phyloP scores from a whole-genome alignment of 2,329 filamentous ascomycete genomes.

The Ceratocystis papillata region DNA sequence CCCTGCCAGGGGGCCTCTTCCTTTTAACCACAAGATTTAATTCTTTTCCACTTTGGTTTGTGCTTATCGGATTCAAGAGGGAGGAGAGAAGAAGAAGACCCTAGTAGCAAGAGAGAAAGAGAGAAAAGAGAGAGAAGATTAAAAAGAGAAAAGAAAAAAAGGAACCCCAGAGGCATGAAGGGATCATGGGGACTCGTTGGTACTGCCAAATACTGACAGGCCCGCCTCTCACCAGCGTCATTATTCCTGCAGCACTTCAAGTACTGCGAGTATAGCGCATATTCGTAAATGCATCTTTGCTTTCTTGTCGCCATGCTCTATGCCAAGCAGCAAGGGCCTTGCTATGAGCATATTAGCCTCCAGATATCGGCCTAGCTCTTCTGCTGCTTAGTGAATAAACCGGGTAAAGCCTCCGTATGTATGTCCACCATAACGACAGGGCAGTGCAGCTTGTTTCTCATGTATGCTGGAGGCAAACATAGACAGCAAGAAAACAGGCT shows the following conservation, averaged over 20 bases:
- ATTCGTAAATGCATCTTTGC: not conserved
- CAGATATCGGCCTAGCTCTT: not conserved
- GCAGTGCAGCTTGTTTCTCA: not conserved
- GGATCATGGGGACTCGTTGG: not conserved
- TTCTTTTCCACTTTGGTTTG: conserved; percentile 10
- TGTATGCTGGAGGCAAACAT: conserved; percentile 3
- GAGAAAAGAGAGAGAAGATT: not conserved
- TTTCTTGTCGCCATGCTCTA: not conserved
- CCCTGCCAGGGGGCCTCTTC: conserved; percentile 2
- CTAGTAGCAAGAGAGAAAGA: not conserved
- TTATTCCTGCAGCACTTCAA: not conserved
- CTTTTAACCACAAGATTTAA: not conserved
- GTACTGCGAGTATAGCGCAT: not conserved
- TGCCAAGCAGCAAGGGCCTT: not conserved
- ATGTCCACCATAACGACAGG: not conserved
- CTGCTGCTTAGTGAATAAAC: not conserved
- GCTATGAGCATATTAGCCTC: not conserved
- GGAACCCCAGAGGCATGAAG: not conserved
- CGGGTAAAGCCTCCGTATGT: not conserved
- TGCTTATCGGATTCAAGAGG: not conserved
- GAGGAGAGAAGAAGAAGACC: not conserved
- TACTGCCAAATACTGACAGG: not conserved
- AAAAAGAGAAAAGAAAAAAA: not conserved
- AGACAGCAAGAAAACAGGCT: not conserved
- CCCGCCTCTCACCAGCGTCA: conserved; percentile 6